These are phyloP conservation scores for Calonectria ilicicola DNA, from an alignment of 2,329 filamentous ascomycete species.

Conservation along the genomic window DNA sequence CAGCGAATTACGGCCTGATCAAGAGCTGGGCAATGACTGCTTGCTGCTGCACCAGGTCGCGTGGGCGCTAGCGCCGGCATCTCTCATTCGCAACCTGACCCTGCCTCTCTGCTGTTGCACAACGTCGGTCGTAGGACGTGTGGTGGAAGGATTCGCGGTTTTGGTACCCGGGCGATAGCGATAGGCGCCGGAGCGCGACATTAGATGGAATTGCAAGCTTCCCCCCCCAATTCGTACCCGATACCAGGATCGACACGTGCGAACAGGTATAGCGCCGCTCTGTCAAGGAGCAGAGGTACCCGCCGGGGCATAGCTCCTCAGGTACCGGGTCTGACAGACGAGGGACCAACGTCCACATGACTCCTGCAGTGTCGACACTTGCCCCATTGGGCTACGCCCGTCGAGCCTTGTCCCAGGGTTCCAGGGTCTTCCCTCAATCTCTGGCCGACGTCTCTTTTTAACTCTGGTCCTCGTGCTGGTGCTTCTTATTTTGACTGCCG, in stretches of 20 bases:
- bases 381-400: slow-evolving; percentile 17
- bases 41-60: background rate
- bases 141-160: background rate
- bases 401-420: background rate
- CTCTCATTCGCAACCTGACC: background rate
- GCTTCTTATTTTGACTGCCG: slow-evolving; percentile 8
- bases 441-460: slow-evolving; percentile 7
- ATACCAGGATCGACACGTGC: slow-evolving; percentile 14
- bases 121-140: background rate
- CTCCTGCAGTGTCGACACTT: slow-evolving; percentile 42
- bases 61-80: slow-evolving; percentile 14
- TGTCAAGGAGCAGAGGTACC: slow-evolving; percentile 2
- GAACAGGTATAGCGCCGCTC: slow-evolving; percentile 1
- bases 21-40: background rate
- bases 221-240: background rate
- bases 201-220: background rate
- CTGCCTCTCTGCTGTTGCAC: background rate
- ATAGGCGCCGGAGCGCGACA: slow-evolving; percentile 6
- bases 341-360: slow-evolving; percentile 29
- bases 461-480: slow-evolving; percentile 5
- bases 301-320: background rate
- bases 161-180: slow-evolving; percentile 5
- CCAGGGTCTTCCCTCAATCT: slow-evolving; percentile 15
- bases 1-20: slow-evolving; percentile 1
- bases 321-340: slow-evolving; percentile 3